Evolutionary conservation across 2,329 filamentous ascomycete genomes (phyloP), one percentile per base, ranked within the genome.

Genomic region (Alternaria sp.): DNA sequence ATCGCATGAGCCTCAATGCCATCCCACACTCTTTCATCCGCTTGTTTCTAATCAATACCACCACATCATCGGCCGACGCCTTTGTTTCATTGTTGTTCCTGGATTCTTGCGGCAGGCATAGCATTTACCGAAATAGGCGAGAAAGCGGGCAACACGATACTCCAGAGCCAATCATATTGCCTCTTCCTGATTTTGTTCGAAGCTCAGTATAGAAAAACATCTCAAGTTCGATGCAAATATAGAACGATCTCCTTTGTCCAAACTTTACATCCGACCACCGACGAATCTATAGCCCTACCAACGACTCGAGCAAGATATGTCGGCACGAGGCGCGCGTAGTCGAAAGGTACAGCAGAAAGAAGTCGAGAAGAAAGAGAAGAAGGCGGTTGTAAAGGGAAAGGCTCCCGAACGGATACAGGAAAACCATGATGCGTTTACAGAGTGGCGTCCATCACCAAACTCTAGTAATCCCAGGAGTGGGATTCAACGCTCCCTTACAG

Each of bases 351-450:
- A 78, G 55, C 67, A 72, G 32, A 80, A 80, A 57, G 71, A 79
- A 39, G 77, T 79, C 14, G 68, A 78, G 52, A 80, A 79, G 65
- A 74, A 74, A 49, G 78, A 79, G 57, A 78, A 78, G 63, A 79
- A 78, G 59, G 53, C 63, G 12, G 63, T 70, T n/a, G 67, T 68
- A 14, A 77, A 78, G 48, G 62, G 65, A 5, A 76, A 74, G 51
- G 64, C 62, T n/a, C 59, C 70, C 34, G 71, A 75, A 28, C 46
- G 62, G 7, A 59, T 67, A 30, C 62, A 59, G n/a, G 65, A 61
- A 24, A 62, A 49, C 64, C 62, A 66, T 32, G 75, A 77, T 63
- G 67, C 65, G 2, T 75, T 75, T 42, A 57, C 67, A n/a, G 67
- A 73, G 34, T 76, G 74, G 74, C 63, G 61, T 39, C 57, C 68